Evolutionary conservation across 176 grass and related monocot genomes (phyloP).

Genomic region (Puccinellia tenuiflora): DNA sequence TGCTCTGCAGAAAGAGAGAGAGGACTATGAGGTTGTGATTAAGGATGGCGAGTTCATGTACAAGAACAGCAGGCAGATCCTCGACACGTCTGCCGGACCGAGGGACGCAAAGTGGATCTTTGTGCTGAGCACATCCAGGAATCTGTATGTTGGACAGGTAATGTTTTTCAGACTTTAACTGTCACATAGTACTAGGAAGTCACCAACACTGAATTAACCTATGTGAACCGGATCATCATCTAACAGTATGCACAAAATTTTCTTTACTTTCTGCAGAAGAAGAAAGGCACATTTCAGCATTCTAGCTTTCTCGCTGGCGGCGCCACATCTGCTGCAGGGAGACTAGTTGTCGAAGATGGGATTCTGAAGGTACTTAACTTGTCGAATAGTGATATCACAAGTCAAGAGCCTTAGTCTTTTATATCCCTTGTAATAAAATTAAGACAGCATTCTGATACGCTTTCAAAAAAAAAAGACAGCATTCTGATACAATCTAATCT

Average conservation of each 20-base stretch:
- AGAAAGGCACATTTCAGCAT: slow-evolving; percentile 93
- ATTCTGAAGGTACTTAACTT: slow-evolving; percentile 25
- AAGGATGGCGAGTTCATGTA: slow-evolving; percentile 79
- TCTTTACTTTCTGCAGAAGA: slow-evolving; percentile 64
- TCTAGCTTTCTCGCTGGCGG: slow-evolving; percentile 95
- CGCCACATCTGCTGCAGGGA: slow-evolving; percentile 81
- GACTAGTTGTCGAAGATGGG: slow-evolving; percentile 77
- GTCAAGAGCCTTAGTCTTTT: too few relatives aligned
- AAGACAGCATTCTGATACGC: too few relatives aligned
- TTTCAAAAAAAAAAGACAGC: too few relatives aligned
- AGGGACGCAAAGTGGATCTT: slow-evolving; percentile 90
- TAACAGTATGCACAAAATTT: slow-evolving; percentile 9
- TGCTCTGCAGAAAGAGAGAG: slow-evolving; percentile 84
- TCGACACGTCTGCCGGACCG: slow-evolving; percentile 37
- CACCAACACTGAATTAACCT: background rate
- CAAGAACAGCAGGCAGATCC: slow-evolving; percentile 58
- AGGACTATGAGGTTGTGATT: slow-evolving; percentile 70
- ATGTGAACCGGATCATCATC: background rate
- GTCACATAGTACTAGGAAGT: background rate
- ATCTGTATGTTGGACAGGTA: slow-evolving; percentile 85
- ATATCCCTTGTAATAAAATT: too few relatives aligned
- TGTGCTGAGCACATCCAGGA: slow-evolving; percentile 86
- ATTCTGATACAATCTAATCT: too few relatives aligned
- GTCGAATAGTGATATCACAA: too few relatives aligned
- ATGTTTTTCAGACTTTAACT: slow-evolving; percentile 7